phyloP scores from a whole-genome alignment of 257 asterid genomes.

The Rehmannia glutinosa region DNA sequence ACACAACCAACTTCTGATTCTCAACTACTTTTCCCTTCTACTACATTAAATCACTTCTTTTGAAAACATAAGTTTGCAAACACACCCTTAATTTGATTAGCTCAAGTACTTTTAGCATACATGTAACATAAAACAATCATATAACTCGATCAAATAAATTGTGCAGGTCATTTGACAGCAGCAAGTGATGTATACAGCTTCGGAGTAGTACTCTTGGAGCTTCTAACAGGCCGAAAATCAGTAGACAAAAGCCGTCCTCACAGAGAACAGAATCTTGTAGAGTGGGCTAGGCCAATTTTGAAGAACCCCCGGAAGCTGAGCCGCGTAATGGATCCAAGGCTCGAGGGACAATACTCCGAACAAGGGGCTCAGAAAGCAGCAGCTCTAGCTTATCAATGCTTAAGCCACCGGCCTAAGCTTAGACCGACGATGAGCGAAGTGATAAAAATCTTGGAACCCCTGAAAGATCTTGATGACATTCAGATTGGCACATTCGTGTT shows the following conservation, averaged over 20 bases:
- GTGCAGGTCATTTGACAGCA: slow-evolving; percentile 75
- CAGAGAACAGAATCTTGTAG: slow-evolving; percentile 64
- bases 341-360: slow-evolving; percentile 75
- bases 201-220: slow-evolving; percentile 76
- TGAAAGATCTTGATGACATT: slow-evolving; percentile 39
- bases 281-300: slow-evolving; percentile 71
- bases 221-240: slow-evolving; percentile 69
- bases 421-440: slow-evolving; percentile 63
- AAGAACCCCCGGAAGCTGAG: slow-evolving; percentile 62
- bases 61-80: too few relatives aligned
- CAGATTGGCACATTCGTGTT: slow-evolving; percentile 62
- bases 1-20: too few relatives aligned
- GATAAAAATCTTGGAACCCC: slow-evolving; percentile 45
- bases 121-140: background rate
- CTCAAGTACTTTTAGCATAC: background rate
- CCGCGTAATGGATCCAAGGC: slow-evolving; percentile 75
- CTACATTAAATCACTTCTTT: too few relatives aligned
- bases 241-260: slow-evolving; percentile 67
- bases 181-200: slow-evolving; percentile 92
- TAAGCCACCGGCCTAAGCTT: slow-evolving; percentile 68
- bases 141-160: background rate
- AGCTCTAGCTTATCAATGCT: slow-evolving; percentile 62
- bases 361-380: slow-evolving; percentile 66
- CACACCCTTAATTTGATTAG: background rate
- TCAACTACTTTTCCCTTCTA: too few relatives aligned